Conservation (phyloP, 2,329 filamentous ascomycete genomes). For the Ophiostoma australiae region DNA sequence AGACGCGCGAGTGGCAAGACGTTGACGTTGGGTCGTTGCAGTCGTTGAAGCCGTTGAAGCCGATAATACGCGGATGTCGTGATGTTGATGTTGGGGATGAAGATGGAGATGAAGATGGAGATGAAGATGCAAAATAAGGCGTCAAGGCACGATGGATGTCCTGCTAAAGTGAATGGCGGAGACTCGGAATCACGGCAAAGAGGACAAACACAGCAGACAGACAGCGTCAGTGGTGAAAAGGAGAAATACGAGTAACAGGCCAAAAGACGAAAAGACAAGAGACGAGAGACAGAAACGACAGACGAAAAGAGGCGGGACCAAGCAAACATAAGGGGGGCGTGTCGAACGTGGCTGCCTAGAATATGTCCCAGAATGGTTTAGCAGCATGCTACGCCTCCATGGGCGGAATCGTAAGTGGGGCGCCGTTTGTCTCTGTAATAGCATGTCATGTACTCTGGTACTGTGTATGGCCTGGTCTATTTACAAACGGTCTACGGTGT, state of each 20-base stretch:
- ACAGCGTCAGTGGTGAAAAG: not conserved
- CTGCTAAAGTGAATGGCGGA: not conserved
- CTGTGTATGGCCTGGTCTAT: not conserved
- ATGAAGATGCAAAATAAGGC: not conserved
- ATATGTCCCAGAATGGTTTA: conserved; percentile 25
- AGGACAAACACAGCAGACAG: conserved; percentile 6
- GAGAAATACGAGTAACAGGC: not conserved
- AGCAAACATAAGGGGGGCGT: conserved; percentile 25
- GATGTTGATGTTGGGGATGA: not conserved
- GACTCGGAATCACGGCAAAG: not conserved
- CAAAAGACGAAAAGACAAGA: not conserved
- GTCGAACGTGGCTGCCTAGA: conserved; percentile 29
- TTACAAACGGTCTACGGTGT: not conserved
- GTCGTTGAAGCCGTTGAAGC: no score
- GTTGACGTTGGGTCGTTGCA: no score
- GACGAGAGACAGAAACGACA: not conserved
- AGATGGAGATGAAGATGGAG: not conserved
- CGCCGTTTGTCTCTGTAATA: not conserved
- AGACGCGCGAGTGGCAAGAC: no score
- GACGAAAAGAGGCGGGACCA: conserved; percentile 15
- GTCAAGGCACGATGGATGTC: not conserved
- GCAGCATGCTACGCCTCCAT: conserved; percentile 28
- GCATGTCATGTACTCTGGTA: no score
- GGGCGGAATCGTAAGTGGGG: conserved; percentile 23
- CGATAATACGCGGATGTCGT: no score